Conservation (phyloP, 805 yeast species). For the Suhomyces vadensis region DNA sequence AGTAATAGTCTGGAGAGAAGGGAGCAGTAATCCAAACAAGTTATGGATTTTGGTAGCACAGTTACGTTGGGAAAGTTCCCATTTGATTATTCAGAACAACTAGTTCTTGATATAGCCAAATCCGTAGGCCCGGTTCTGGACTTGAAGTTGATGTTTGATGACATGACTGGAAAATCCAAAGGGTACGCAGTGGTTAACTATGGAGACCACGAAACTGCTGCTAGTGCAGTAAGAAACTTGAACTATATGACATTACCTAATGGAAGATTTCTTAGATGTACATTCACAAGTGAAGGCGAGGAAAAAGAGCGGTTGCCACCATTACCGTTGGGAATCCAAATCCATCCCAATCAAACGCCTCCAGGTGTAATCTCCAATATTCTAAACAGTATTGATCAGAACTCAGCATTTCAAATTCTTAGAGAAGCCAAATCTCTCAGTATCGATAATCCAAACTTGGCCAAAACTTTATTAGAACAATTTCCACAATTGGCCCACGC, state of each 20-base stretch:
- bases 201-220: slow-evolving; percentile 80
- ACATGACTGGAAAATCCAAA: slow-evolving; percentile 84
- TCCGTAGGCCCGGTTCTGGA: slow-evolving; percentile 87
- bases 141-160: slow-evolving; percentile 78
- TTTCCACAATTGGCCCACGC: slow-evolving; percentile 86
- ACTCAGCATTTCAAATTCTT: slow-evolving; percentile 23
- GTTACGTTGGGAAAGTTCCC: slow-evolving; percentile 88
- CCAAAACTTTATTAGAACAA: slow-evolving; percentile 58
- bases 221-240: slow-evolving; percentile 86
- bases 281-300: slow-evolving; percentile 57
- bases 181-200: slow-evolving; percentile 90
- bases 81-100: slow-evolving; percentile 91
- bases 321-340: slow-evolving; percentile 43
- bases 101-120: slow-evolving; percentile 78
- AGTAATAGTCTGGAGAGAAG: neutral
- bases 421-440: slow-evolving; percentile 63
- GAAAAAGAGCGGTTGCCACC: slow-evolving; percentile 35
- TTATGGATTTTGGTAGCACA: slow-evolving; percentile 7
- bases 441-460: slow-evolving; percentile 53
- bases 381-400: slow-evolving; percentile 23
- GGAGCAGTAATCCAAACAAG: too few species aligned
- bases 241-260: slow-evolving; percentile 64
- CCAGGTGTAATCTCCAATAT: slow-evolving; percentile 30
- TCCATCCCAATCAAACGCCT: slow-evolving; percentile 41
- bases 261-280: slow-evolving; percentile 75